These are phyloP conservation scores for Rickenella mellea DNA, from an alignment of 768 basidiomycete genomes.

Conservation along the genomic window DNA sequence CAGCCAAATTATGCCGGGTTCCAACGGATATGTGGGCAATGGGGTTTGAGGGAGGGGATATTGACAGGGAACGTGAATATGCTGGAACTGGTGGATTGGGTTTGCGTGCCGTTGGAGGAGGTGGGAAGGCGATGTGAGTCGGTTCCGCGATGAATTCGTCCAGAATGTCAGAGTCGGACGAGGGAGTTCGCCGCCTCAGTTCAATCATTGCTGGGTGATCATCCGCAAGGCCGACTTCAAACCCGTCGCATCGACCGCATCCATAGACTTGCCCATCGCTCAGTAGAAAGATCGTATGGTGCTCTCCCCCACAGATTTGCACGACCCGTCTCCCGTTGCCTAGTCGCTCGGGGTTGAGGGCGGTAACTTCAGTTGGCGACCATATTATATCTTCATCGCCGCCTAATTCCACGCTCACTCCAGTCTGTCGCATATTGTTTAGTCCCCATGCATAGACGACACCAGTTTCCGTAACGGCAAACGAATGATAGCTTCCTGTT, in stretches of 20 bases:
- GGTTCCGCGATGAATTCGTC: slow-evolving; percentile 7
- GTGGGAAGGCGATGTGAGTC: slow-evolving; percentile 8
- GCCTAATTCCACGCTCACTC: slow-evolving; percentile 8
- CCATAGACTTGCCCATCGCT: slow-evolving; percentile 36
- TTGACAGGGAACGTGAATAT: not conserved
- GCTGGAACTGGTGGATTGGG: slow-evolving; percentile 3
- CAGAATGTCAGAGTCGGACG: not conserved
- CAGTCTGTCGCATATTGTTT: slow-evolving; percentile 28
- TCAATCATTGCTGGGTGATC: slow-evolving; percentile 8
- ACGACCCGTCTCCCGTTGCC: slow-evolving; percentile 13
- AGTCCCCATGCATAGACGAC: slow-evolving; percentile 40
- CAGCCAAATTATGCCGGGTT: slow-evolving; percentile 11
- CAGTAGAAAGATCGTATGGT: slow-evolving; percentile 38
- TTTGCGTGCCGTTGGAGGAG: slow-evolving; percentile 4
- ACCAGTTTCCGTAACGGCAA: slow-evolving; percentile 31
- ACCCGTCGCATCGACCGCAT: slow-evolving; percentile 30
- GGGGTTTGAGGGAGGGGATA: slow-evolving; percentile 7
- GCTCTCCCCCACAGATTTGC: slow-evolving; percentile 30
- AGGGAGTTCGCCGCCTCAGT: not conserved
- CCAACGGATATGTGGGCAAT: slow-evolving; percentile 7
- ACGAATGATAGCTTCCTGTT: slow-evolving; percentile 34
- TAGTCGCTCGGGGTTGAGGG: slow-evolving; percentile 12
- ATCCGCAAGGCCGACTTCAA: slow-evolving; percentile 25
- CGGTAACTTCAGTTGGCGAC: slow-evolving; percentile 14
- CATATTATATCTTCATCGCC: slow-evolving; percentile 13